Evolutionary conservation across 176 grass and related monocot genomes (phyloP).

Genomic region (Chloris gayana): DNA sequence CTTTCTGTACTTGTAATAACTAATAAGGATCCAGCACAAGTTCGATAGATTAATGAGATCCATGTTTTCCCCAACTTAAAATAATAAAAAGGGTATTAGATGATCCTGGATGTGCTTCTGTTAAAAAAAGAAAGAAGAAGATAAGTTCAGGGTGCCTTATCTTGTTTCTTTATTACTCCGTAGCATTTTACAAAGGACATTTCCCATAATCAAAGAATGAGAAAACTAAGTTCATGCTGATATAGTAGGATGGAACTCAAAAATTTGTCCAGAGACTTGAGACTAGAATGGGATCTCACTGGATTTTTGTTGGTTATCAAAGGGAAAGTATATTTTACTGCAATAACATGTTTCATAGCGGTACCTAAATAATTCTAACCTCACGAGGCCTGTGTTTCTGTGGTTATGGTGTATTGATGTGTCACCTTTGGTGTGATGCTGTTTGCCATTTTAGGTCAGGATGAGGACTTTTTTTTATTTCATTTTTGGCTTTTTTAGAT

Average conservation of each 20-base stretch:
- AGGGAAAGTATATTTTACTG: background rate
- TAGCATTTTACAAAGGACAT: background rate
- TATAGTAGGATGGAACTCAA: background rate
- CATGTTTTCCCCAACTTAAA: background rate
- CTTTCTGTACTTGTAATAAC: conserved; percentile 6
- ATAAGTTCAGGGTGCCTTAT: background rate
- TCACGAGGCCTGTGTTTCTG: background rate
- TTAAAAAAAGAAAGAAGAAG: background rate
- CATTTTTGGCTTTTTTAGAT: background rate
- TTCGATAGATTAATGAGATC: background rate
- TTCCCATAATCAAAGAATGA: background rate
- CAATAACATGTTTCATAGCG: background rate
- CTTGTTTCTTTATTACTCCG: background rate
- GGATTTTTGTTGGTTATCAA: background rate
- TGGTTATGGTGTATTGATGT: background rate
- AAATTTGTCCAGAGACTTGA: background rate
- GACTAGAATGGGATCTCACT: background rate
- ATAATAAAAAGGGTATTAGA: background rate
- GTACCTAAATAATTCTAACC: background rate
- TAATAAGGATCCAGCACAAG: background rate
- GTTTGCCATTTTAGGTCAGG: conserved; percentile 19
- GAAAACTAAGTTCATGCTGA: background rate
- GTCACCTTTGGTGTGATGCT: background rate
- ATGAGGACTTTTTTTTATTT: background rate
- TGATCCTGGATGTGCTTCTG: background rate